Evolutionary conservation across 2,329 filamentous ascomycete species (phyloP), one percentile per base, ranked within the genome.

Genomic region (Elsinoe fawcettii): DNA sequence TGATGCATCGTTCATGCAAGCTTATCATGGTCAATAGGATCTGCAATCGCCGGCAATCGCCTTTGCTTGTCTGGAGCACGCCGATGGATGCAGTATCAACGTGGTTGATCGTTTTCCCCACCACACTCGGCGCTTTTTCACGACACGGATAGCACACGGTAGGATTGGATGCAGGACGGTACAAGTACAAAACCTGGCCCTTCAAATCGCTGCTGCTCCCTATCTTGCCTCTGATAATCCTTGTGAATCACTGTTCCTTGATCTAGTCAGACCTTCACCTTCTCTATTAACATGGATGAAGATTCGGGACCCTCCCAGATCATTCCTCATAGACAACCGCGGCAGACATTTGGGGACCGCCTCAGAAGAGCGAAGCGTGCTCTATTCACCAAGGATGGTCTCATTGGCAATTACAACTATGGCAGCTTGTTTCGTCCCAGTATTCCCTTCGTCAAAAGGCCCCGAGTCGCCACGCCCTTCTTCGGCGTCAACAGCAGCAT

Each of bases 331-430:
- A 53, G 20, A 8, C 9, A n/a, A 2, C 18, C 49, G 14, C 25
- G 49, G 7, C n/a, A 53, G 32, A 37, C 30, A 11, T 9, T 53
- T 22, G 30, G 49, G 3, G 49, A 53, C n/a, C 49, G 49, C 9
- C 18, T 53, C 8, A 36, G 34, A 39, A 39, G 49, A 25, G 49
- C 34, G 16, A 53, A 53, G 49, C 49, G 22, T 53, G 49, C 25
- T 34, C 49, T 53, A 1, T 37, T 53, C n/a, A 37, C 49, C 46
- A 84, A 76, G 60, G 80, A 90, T 1, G 91, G 91, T 11, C 78
- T 96, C 23, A 71, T 96, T 57, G 91, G 91, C 61, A 79, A 84
- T 65, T 96, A 96, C 71, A 87, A 96, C 77, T 96, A 96, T 79
- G 87, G 71, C 34, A 93, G 90, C 66, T 83, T 96, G 39, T 95